These are phyloP conservation scores for Metschnikowia lachancei DNA, from an alignment of 805 yeast genomes.

Conservation along the genomic window DNA sequence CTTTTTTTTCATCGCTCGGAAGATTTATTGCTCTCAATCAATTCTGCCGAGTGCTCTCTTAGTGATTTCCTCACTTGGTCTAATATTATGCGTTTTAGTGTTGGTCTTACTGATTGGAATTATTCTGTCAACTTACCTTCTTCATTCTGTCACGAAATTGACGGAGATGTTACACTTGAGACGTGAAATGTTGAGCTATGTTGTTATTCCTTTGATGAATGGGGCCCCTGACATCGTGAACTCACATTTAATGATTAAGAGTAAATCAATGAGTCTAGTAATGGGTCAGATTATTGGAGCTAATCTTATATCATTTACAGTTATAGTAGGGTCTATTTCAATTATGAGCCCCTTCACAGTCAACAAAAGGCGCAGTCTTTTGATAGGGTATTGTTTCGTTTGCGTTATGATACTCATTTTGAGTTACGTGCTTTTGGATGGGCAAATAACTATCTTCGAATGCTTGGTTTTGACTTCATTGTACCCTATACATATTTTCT, in stretches of 20 bases:
- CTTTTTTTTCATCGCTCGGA: conserved; percentile 29
- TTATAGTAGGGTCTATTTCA: conserved; percentile 35
- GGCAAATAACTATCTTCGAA: conserved; percentile 32
- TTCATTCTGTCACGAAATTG: conserved; percentile 29
- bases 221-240: conserved; percentile 39
- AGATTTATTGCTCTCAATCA: conserved; percentile 28
- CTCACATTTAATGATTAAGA: conserved; percentile 30
- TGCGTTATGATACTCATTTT: conserved; percentile 27
- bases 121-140: conserved; percentile 35
- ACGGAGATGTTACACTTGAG: conserved; percentile 25
- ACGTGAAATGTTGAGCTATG: conserved; percentile 31
- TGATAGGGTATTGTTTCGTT: conserved; percentile 32
- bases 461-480: conserved; percentile 25
- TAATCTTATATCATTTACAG: conserved; percentile 30
- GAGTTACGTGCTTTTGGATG: conserved; percentile 32
- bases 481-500: conserved; percentile 18
- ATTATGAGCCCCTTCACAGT: conserved; percentile 26
- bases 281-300: conserved; percentile 41
- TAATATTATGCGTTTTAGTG: not conserved
- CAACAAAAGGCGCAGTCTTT: conserved; percentile 17
- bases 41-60: conserved; percentile 16
- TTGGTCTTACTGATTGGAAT: conserved; percentile 30
- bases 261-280: conserved; percentile 32
- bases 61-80: not conserved
- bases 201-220: conserved; percentile 37